Evolutionary conservation across 1,284 basidiomycete genomes (phyloP).

Genomic region (Microbotryum silenes-acaulis): DNA sequence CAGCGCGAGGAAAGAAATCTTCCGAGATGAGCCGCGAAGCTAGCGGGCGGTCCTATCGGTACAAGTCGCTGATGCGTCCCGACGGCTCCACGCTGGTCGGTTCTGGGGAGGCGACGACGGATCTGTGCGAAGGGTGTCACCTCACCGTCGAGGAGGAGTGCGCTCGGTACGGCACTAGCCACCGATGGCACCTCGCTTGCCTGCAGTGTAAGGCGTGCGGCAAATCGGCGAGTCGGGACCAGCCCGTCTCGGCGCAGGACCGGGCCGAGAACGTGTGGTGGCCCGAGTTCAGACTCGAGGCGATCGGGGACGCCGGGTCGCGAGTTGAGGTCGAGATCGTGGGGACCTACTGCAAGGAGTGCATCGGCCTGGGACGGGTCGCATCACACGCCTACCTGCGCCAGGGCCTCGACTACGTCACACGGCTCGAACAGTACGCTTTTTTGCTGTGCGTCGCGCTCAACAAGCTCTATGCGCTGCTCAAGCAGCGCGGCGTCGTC

Average conservation of each 20-base stretch:
- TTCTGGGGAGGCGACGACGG: slow-evolving; percentile 45
- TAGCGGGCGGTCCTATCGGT: slow-evolving; percentile 35
- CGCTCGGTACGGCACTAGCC: slow-evolving; percentile 81
- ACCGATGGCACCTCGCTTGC: slow-evolving; percentile 93
- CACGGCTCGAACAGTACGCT: slow-evolving; percentile 92
- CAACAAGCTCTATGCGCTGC: slow-evolving; percentile 76
- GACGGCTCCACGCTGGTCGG: slow-evolving; percentile 38
- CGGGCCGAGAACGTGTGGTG: slow-evolving; percentile 7
- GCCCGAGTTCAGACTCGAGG: slow-evolving; percentile 17
- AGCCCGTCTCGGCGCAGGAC: slow-evolving; percentile 40
- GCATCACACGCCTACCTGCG: slow-evolving; percentile 4
- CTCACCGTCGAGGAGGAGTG: slow-evolving; percentile 96
- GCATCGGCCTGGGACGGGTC: slow-evolving; percentile 43
- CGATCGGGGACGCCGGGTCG: slow-evolving; percentile 15
- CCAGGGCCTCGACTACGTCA: slow-evolving; percentile 79
- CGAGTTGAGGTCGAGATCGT: slow-evolving; percentile 34
- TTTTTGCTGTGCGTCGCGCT: slow-evolving; percentile 94
- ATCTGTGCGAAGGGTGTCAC: slow-evolving; percentile 82
- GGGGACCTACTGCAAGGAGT: slow-evolving; percentile 64
- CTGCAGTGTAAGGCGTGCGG: slow-evolving; percentile 75
- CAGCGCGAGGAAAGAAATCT: neutral
- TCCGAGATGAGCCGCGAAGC: slow-evolving; percentile 6
- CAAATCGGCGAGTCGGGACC: slow-evolving; percentile 51
- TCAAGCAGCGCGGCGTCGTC: slow-evolving; percentile 86
- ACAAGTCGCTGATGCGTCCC: slow-evolving; percentile 33